Percentiles rank a stretch among this genome's conserved stretches.
These are phyloP conservation scores for Cordyceps pruinosa DNA, from an alignment of 2,329 filamentous ascomycete genomes.

Conservation along the genomic window DNA sequence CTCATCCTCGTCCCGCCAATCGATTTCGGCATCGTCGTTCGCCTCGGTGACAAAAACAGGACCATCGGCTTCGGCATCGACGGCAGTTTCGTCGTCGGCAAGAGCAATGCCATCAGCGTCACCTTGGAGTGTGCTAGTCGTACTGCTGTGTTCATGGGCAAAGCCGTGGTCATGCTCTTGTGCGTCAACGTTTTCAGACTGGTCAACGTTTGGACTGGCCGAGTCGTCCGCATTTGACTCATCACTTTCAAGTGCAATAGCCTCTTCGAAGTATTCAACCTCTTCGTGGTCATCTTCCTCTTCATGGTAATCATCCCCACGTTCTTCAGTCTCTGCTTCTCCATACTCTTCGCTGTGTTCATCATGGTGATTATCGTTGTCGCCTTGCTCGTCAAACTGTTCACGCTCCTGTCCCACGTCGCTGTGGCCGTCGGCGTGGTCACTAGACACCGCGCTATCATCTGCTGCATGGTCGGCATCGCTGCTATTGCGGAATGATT, in stretches of 20 bases:
- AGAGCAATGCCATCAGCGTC: conserved; percentile 24
- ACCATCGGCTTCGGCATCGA: conserved; percentile 19
- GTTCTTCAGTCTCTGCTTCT: conserved; percentile 17
- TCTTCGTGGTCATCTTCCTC: conserved; percentile 14
- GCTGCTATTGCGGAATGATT: neutral
- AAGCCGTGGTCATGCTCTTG: conserved; percentile 17
- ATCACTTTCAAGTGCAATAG: conserved; percentile 13
- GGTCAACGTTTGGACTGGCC: conserved; percentile 1
- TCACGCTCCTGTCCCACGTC: neutral
- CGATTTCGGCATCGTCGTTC: conserved; percentile 22
- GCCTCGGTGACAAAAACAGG: conserved; percentile 14
- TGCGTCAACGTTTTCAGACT: conserved; percentile 17
- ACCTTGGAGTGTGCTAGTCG: conserved; percentile 27
- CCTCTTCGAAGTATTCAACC: conserved; percentile 15
- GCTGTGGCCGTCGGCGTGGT: conserved; percentile 21
- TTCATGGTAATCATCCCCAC: conserved; percentile 14
- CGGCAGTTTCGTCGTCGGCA: conserved; percentile 16
- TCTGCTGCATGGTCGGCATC: conserved; percentile 7
- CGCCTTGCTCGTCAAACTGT: neutral
- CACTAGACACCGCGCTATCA: conserved; percentile 15
- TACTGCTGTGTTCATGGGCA: conserved; percentile 19
- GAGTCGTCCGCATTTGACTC: conserved; percentile 1
- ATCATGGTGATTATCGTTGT: conserved; percentile 15
- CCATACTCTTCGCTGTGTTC: conserved; percentile 14
- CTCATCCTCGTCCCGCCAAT: conserved; percentile 25